These are phyloP conservation scores for Loxodes magnus DNA, from an alignment of 73 alveolate species.

Conservation along the genomic window DNA sequence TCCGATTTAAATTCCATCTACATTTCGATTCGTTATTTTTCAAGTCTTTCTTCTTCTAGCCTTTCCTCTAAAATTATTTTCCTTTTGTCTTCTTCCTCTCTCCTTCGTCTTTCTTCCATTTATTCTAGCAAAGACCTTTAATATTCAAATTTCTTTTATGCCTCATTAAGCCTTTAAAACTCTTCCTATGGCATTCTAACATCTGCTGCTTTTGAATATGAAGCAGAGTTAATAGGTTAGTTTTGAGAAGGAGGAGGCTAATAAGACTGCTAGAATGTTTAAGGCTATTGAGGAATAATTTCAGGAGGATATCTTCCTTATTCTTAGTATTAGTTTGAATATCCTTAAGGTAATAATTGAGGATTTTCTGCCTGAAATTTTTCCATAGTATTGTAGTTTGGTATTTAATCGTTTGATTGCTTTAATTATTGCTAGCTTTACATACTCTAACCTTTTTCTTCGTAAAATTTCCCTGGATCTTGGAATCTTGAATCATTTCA, in stretches of 20 bases:
- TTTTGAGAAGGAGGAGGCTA: no score
- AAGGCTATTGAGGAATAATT: no score
- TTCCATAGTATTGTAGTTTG: no score
- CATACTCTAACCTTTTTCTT: background rate
- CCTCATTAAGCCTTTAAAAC: background rate
- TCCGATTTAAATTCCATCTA: background rate
- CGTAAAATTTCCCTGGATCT: constrained; percentile 3
- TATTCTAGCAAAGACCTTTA: constrained; percentile 1
- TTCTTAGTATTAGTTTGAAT: no score
- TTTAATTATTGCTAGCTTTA: background rate
- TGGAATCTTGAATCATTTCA: constrained; percentile 2
- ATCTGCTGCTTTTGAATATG: no score
- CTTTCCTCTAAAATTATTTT: constrained; percentile 7
- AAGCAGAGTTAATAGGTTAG: no score
- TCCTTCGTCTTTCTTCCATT: constrained; percentile 10
- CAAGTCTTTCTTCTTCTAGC: constrained; percentile 18
- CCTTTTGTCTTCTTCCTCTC: constrained; percentile 7
- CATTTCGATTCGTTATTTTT: background rate
- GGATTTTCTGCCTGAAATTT: no score
- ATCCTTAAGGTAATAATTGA: no score
- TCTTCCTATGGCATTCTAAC: no score
- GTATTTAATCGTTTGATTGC: background rate
- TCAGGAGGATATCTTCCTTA: no score
- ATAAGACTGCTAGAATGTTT: no score
- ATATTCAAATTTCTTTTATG: background rate